Percentiles rank a stretch among this genome's conserved stretches.
Conservation (phyloP, 805 yeast species). For the Ogataea ramenticola region DNA sequence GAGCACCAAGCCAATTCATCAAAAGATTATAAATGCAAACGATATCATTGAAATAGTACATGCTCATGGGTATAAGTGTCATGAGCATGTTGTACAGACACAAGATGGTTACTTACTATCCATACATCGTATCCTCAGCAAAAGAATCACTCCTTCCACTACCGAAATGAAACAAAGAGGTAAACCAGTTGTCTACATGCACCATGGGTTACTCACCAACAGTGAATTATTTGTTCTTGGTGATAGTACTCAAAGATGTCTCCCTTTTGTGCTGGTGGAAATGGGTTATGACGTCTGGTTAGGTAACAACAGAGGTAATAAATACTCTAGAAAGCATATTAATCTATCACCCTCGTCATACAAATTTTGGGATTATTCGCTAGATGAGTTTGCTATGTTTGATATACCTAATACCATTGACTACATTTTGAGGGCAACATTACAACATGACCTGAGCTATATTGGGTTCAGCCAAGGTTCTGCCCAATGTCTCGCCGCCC, state of each 20-base stretch:
- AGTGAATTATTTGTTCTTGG: constrained; percentile 58
- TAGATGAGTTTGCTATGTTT: constrained; percentile 86
- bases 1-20: constrained; percentile 4
- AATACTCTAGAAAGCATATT: constrained; percentile 78
- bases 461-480: constrained; percentile 93
- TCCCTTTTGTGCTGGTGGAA: constrained; percentile 72
- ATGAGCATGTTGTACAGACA: constrained; percentile 74
- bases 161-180: background rate
- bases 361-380: constrained; percentile 81
- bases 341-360: constrained; percentile 28
- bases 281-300: constrained; percentile 91
- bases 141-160: constrained; percentile 4
- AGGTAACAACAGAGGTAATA: constrained; percentile 90
- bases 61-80: constrained; percentile 54
- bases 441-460: constrained; percentile 43
- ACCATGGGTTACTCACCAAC: constrained; percentile 84
- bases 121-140: constrained; percentile 52
- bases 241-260: constrained; percentile 33
- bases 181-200: constrained; percentile 59
- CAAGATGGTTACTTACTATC: constrained; percentile 74
- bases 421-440: constrained; percentile 53
- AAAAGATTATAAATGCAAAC: constrained; percentile 15
- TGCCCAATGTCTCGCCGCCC: constrained; percentile 85
- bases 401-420: constrained; percentile 84
- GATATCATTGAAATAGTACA: constrained; percentile 28